Evolutionary conservation across 2,329 filamentous ascomycete species (phyloP).

Genomic region (Xylariaceae sp.): DNA sequence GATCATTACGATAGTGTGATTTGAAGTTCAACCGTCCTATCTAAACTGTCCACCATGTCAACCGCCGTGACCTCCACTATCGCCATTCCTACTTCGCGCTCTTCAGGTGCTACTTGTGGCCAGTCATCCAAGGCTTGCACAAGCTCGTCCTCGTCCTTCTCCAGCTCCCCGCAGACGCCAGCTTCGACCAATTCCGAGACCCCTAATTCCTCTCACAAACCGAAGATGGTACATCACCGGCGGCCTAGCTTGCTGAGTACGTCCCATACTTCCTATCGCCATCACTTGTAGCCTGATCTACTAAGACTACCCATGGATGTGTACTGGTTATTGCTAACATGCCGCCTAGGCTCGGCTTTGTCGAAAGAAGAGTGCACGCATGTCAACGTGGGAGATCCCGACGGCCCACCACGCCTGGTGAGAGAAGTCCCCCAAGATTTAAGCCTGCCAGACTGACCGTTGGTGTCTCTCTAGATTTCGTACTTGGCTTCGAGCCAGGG

Average conservation of each 20-base stretch:
- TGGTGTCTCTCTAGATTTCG: constrained; percentile 56
- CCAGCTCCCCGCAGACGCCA: constrained; percentile 51
- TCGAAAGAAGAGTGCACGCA: constrained; percentile 74
- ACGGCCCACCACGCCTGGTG: constrained; percentile 69
- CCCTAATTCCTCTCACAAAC: constrained; percentile 38
- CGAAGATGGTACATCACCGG: constrained; percentile 47
- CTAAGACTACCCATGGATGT: constrained; percentile 5
- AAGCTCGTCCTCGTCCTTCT: constrained; percentile 54
- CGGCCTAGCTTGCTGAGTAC: constrained; percentile 61
- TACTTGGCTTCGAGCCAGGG: constrained; percentile 76
- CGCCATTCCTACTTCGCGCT: constrained; percentile 54
- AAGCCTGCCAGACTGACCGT: constrained; percentile 19
- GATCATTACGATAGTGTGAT: neutral
- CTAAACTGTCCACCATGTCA: constrained; percentile 2
- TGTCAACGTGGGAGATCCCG: constrained; percentile 70
- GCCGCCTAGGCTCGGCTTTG: constrained; percentile 59
- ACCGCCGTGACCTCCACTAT: constrained; percentile 63
- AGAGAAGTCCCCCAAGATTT: constrained; percentile 28
- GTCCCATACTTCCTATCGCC: constrained; percentile 19
- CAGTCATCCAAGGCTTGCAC: constrained; percentile 43
- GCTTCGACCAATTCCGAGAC: constrained; percentile 40
- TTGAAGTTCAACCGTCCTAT: neutral
- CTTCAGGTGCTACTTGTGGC: constrained; percentile 36
- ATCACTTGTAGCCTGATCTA: neutral
- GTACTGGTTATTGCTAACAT: constrained; percentile 21